phyloP scores from a whole-genome alignment of 352 stramenopile species.

The Sclerospora graminicola region DNA sequence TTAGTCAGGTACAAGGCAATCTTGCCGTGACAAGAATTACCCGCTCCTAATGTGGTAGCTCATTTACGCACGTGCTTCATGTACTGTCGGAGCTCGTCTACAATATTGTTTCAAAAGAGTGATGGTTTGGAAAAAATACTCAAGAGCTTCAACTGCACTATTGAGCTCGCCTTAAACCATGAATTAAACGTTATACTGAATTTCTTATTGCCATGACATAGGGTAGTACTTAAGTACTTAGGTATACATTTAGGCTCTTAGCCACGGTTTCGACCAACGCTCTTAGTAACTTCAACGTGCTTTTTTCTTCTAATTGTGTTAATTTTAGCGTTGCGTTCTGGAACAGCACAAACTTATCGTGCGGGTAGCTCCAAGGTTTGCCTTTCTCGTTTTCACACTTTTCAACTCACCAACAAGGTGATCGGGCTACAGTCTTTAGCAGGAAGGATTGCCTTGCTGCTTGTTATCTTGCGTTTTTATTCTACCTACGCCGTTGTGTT shows the following conservation, averaged over 20 bases:
- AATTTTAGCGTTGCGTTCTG: constrained; percentile 11
- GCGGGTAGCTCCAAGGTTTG: not conserved
- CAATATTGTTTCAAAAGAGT: too few species aligned
- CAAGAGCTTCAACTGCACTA: too few species aligned
- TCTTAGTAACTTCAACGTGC: constrained; percentile 11
- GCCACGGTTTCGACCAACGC: constrained; percentile 10
- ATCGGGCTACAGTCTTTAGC: constrained; percentile 7
- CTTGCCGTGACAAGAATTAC: too few species aligned
- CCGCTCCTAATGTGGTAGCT: too few species aligned
- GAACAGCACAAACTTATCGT: not conserved
- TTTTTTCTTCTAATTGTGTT: constrained; percentile 1
- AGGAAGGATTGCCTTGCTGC: not conserved
- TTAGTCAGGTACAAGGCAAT: too few species aligned
- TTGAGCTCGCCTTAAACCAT: too few species aligned
- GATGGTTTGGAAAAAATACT: too few species aligned
- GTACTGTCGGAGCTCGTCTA: too few species aligned
- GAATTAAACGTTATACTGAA: constrained; percentile 1
- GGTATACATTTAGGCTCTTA: not conserved
- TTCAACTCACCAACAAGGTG: constrained; percentile 11
- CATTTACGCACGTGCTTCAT: too few species aligned
- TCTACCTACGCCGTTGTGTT: too few species aligned
- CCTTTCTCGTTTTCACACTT: constrained; percentile 6
- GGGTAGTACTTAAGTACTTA: too few species aligned
- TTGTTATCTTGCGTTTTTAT: too few species aligned
- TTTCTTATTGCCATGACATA: not conserved